These are phyloP conservation scores for Sungouiozyma intestinalis DNA, from an alignment of 805 yeast genomes.

Conservation along the genomic window DNA sequence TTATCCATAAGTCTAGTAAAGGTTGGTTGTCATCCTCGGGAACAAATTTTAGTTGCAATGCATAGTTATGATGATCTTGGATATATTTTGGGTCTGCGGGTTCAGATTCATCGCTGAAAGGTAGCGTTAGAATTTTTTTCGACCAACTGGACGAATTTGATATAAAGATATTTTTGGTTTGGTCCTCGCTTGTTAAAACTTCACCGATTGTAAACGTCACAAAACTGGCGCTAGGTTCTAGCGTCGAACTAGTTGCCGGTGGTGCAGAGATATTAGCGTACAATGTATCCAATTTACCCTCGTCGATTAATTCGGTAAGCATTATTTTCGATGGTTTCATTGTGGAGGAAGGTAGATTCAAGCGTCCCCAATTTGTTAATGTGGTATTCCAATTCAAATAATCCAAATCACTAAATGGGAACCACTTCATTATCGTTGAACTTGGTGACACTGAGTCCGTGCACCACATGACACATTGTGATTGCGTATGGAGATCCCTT, in stretches of 20 bases:
- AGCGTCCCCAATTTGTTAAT: constrained; percentile 18
- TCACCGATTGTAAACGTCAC: background rate
- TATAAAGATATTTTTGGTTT: too few species aligned
- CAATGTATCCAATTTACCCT: background rate
- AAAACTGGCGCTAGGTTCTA: background rate
- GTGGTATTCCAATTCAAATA: constrained; percentile 21
- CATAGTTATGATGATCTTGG: constrained; percentile 24
- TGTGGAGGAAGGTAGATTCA: background rate
- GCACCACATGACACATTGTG: background rate
- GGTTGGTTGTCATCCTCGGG: constrained; percentile 10
- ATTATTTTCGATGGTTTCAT: background rate
- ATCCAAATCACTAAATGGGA: constrained; percentile 20
- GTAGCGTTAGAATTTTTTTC: constrained; percentile 15
- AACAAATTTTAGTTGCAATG: constrained; percentile 19
- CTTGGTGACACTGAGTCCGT: background rate
- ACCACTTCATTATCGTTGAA: too few species aligned
- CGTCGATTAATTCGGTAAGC: background rate
- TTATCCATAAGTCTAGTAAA: constrained; percentile 22
- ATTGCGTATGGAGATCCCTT: constrained; percentile 1
- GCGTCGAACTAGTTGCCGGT: background rate
- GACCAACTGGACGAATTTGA: background rate
- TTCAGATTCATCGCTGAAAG: constrained; percentile 9
- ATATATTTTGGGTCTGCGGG: constrained; percentile 9
- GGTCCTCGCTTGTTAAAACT: background rate
- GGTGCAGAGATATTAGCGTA: background rate